phyloP scores from a whole-genome alignment of 352 stramenopile species.

The Phytophthora hybrid region DNA sequence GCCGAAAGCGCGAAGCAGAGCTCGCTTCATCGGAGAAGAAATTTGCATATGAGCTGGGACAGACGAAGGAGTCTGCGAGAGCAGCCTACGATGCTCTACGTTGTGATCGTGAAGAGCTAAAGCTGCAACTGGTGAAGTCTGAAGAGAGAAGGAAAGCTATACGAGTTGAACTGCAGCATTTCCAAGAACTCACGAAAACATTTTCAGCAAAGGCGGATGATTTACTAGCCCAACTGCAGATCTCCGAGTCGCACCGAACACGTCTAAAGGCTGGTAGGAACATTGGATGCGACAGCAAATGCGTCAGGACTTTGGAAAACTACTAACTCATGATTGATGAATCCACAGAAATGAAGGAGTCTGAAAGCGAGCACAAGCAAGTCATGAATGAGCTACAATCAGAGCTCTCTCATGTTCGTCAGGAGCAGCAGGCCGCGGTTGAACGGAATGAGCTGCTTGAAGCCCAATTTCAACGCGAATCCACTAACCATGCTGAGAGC shows the following conservation, averaged over 20 bases:
- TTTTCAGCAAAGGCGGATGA: conserved; percentile 65
- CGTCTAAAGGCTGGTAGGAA: conserved; percentile 45
- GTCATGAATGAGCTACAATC: conserved; percentile 40
- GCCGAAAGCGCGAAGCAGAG: conserved; percentile 65
- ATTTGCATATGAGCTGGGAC: conserved; percentile 68
- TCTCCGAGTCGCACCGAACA: conserved; percentile 50
- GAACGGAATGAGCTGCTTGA: conserved; percentile 51
- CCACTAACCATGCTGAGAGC: conserved; percentile 53
- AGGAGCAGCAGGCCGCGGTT: conserved; percentile 36
- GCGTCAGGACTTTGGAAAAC: background rate
- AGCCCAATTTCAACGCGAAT: conserved; percentile 51
- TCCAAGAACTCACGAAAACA: conserved; percentile 57
- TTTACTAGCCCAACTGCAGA: conserved; percentile 57
- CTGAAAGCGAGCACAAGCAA: conserved; percentile 42
- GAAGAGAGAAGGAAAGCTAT: conserved; percentile 56
- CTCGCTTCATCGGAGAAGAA: conserved; percentile 67
- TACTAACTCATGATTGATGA: conserved; percentile 4
- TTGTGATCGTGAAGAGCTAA: conserved; percentile 67
- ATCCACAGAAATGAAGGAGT: conserved; percentile 51
- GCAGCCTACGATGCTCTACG: conserved; percentile 72
- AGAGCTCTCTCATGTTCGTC: conserved; percentile 41
- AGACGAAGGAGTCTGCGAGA: conserved; percentile 72
- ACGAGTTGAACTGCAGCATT: conserved; percentile 60
- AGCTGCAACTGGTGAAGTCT: conserved; percentile 58
- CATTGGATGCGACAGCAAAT: background rate